Conservation (phyloP, 164 flowering plant species). For the Vitis vinifera region DNA sequence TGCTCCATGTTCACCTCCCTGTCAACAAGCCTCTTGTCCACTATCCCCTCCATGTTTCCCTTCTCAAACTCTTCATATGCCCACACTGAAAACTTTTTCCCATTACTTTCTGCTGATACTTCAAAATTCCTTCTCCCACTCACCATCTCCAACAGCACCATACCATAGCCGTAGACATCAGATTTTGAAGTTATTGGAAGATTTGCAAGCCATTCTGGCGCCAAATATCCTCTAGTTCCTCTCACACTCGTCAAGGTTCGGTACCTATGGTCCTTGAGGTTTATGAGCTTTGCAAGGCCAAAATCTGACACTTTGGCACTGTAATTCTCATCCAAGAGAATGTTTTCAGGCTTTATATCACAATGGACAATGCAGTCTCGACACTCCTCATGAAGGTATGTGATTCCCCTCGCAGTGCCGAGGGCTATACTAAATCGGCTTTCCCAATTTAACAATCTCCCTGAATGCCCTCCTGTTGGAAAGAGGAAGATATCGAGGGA, state of each 20-base stretch:
- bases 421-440: neutral
- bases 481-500: neutral
- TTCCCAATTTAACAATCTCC: neutral
- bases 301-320: constrained; percentile 4
- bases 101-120: neutral
- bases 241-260: neutral
- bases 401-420: neutral
- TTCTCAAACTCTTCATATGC: neutral
- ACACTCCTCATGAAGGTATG: constrained; percentile 9
- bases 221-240: constrained; percentile 6
- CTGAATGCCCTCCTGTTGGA: neutral
- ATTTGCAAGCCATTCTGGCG: constrained; percentile 1
- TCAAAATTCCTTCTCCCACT: constrained; percentile 9
- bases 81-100: constrained; percentile 8
- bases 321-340: constrained; percentile 3
- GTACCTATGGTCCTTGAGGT: neutral
- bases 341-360: constrained; percentile 3
- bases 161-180: constrained; percentile 5
- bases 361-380: neutral
- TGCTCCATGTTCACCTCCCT: neutral
- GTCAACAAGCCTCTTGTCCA: neutral
- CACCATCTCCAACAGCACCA: constrained; percentile 3
- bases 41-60: neutral
- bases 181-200: neutral
- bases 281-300: neutral